phyloP scores from a whole-genome alignment of 139 green algal species.

The Picochlorum sp. region DNA sequence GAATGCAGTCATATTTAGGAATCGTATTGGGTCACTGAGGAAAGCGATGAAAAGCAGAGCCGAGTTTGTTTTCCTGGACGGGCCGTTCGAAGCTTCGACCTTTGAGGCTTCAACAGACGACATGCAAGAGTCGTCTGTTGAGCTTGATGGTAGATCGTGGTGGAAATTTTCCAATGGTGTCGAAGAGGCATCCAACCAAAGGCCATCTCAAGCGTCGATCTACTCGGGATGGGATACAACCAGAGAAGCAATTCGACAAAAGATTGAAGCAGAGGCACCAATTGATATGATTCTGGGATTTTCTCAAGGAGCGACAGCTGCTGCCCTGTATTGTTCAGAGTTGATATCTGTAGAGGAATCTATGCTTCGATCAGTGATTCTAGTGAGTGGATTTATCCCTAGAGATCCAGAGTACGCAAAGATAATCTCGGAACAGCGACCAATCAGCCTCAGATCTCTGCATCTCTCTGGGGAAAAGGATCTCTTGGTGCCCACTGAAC shows the following conservation, averaged over 20 bases:
- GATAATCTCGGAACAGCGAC: not conserved
- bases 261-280: slow-evolving; percentile 15
- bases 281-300: slow-evolving; percentile 43
- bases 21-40: slow-evolving; percentile 40
- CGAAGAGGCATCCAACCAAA: slow-evolving; percentile 9
- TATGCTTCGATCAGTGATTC: slow-evolving; percentile 1
- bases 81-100: slow-evolving; percentile 17
- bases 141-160: slow-evolving; percentile 11
- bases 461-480: slow-evolving; percentile 29
- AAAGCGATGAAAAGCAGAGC: slow-evolving; percentile 53
- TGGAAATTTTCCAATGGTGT: slow-evolving; percentile 25
- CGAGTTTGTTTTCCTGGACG: slow-evolving; percentile 63
- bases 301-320: slow-evolving; percentile 42
- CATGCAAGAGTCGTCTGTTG: not conserved
- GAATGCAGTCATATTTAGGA: slow-evolving; percentile 47
- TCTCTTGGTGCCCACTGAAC: slow-evolving; percentile 29
- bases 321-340: slow-evolving; percentile 32
- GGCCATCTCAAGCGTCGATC: slow-evolving; percentile 26
- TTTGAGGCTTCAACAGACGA: too few relatives aligned
- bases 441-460: slow-evolving; percentile 16
- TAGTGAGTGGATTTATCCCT: slow-evolving; percentile 38
- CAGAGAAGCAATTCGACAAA: slow-evolving; percentile 4
- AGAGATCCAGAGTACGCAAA: slow-evolving; percentile 24
- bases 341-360: not conserved
- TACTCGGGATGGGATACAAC: slow-evolving; percentile 31